Evolutionary conservation across 2,329 filamentous ascomycete species (phyloP).

Genomic region (Cladosporium phlei): DNA sequence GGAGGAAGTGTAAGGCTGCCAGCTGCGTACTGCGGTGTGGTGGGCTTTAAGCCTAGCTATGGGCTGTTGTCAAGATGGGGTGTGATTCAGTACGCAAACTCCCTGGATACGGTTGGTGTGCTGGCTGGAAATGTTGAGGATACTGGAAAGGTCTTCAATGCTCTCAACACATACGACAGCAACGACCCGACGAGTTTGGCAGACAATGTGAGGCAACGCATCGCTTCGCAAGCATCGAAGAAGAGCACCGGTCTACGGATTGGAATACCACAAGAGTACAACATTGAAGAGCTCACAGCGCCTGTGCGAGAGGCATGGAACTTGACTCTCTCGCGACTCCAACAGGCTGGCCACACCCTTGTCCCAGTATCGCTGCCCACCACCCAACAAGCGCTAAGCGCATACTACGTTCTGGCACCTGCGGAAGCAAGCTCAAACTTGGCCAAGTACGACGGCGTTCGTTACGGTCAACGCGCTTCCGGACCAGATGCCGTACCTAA

Average conservation of each 20-base stretch:
- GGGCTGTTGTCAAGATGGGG: constrained; percentile 80
- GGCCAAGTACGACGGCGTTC: constrained; percentile 94
- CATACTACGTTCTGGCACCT: constrained; percentile 92
- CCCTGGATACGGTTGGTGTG: constrained; percentile 82
- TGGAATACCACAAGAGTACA: constrained; percentile 71
- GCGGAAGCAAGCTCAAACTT: constrained; percentile 95
- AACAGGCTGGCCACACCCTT: constrained; percentile 62
- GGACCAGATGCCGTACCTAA: constrained; percentile 47
- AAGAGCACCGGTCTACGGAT: constrained; percentile 40
- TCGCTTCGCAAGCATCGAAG: constrained; percentile 31
- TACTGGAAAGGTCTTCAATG: constrained; percentile 41
- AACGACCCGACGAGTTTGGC: constrained; percentile 58
- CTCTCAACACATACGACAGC: constrained; percentile 57
- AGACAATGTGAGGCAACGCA: constrained; percentile 14
- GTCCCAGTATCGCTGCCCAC: constrained; percentile 75
- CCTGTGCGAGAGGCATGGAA: constrained; percentile 67
- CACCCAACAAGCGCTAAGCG: constrained; percentile 78
- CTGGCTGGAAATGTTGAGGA: constrained; percentile 54
- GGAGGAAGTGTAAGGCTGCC: constrained; percentile 84
- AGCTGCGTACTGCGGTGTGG: constrained; percentile 75
- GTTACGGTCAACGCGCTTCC: constrained; percentile 64
- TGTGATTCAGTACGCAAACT: constrained; percentile 88
- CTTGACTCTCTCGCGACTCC: constrained; percentile 55
- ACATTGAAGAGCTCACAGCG: constrained; percentile 72
- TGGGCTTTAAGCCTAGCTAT: constrained; percentile 90